Conservation (phyloP, 805 yeast species). For the Candida boidinii region DNA sequence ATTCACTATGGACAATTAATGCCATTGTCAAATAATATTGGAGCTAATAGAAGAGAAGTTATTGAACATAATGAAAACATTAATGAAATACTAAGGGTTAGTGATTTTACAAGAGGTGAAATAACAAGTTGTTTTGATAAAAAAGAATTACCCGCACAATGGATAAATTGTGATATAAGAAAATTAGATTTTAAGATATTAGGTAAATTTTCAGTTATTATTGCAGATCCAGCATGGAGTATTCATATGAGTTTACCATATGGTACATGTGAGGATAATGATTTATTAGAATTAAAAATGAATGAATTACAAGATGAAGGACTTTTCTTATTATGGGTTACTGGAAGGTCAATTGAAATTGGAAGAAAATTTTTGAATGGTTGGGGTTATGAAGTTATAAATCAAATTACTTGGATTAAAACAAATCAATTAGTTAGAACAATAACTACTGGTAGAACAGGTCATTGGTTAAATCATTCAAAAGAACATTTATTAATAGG, state of each 20-base stretch:
- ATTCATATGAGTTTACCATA: conserved; percentile 81
- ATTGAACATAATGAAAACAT: conserved; percentile 14
- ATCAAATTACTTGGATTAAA: conserved; percentile 87
- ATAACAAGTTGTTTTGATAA: conserved; percentile 20
- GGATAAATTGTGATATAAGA: conserved; percentile 82
- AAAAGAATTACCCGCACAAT: conserved; percentile 49
- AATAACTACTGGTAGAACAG: conserved; percentile 91
- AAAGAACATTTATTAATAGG: conserved; percentile 89
- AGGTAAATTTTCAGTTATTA: conserved; percentile 70
- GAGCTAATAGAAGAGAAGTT: conserved; percentile 5
- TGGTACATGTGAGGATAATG: conserved; percentile 72
- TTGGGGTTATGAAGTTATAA: conserved; percentile 78
- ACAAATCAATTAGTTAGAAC: conserved; percentile 82
- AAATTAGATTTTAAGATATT: conserved; percentile 58
- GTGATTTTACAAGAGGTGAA: conserved; percentile 43
- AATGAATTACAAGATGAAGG: conserved; percentile 76
- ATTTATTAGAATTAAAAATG: conserved; percentile 58
- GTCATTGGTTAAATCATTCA: conserved; percentile 95
- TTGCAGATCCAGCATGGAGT: conserved; percentile 97
- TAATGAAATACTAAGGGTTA: conserved; percentile 11
- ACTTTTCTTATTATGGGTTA: conserved; percentile 80
- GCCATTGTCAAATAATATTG: conserved; percentile 23
- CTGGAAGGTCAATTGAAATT: conserved; percentile 85
- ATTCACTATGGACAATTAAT: conserved; percentile 59
- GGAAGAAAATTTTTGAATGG: conserved; percentile 68